A percentile compares a stretch with the other conserved stretches of the same genome.
Evolutionary conservation across 2,329 filamentous ascomycete species (phyloP).

Genomic region (Dactylellina haptotyla): DNA sequence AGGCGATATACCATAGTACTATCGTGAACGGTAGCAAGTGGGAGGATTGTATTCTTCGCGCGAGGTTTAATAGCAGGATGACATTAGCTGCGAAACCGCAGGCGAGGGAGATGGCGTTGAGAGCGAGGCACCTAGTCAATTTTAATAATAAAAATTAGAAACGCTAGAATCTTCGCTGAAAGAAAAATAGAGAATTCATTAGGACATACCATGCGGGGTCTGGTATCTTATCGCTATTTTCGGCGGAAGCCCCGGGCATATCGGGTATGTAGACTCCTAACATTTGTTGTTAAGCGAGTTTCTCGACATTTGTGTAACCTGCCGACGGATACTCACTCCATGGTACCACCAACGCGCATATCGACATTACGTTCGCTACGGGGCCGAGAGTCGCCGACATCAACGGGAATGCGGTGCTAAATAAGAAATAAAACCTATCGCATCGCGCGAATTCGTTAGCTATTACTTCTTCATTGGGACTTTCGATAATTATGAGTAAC

Average conservation of each 20-base stretch:
- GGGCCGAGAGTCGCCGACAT: conserved; percentile 85
- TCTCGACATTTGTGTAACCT: neutral
- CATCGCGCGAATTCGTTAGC: neutral
- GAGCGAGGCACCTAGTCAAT: conserved; percentile 69
- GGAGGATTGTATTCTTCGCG: conserved; percentile 78
- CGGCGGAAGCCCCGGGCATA: conserved; percentile 65
- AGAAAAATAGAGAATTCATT: too few relatives aligned
- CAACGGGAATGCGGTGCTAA: conserved; percentile 72
- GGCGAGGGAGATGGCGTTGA: conserved; percentile 81
- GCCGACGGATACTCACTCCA: conserved; percentile 71
- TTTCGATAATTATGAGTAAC: neutral
- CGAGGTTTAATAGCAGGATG: conserved; percentile 88
- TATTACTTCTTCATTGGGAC: neutral
- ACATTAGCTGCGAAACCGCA: conserved; percentile 82
- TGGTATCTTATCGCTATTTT: conserved; percentile 67
- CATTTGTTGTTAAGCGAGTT: neutral
- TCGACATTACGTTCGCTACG: conserved; percentile 85
- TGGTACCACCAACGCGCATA: conserved; percentile 81
- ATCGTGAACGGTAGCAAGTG: conserved; percentile 87
- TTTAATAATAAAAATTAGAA: neutral
- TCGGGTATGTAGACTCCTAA: conserved; percentile 57
- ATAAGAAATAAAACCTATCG: conserved; percentile 34
- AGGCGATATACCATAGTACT: conserved; percentile 76
- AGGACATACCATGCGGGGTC: conserved; percentile 80
- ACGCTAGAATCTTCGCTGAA: too few relatives aligned